phyloP scores from a whole-genome alignment of 345 rosid species.

The Citrus glauca region DNA sequence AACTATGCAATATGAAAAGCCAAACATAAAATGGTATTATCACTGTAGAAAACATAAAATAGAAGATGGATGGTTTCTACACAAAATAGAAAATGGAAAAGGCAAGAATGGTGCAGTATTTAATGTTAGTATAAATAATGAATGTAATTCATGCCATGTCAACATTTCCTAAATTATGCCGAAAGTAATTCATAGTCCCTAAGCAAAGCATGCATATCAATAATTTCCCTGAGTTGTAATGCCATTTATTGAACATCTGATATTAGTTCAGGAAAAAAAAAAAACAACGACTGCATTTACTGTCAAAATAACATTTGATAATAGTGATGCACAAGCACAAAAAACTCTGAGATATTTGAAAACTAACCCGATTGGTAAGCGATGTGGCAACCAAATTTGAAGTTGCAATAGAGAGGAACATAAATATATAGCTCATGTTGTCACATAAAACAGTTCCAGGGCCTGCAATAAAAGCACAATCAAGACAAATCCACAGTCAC shows the following conservation, averaged over 20 bases:
- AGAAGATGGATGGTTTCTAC: neutral
- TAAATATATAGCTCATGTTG: conserved; percentile 38
- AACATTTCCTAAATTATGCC: neutral
- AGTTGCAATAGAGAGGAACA: conserved; percentile 59
- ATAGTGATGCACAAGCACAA: neutral
- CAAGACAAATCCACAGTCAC: neutral
- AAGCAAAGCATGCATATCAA: neutral
- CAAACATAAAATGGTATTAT: neutral
- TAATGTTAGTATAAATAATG: no score
- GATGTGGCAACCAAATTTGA: conserved; percentile 57
- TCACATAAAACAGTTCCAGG: conserved; percentile 63
- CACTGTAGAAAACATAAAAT: neutral
- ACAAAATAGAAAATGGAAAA: neutral
- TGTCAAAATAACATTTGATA: neutral
- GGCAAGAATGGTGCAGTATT: neutral
- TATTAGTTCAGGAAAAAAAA: neutral
- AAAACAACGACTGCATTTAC: neutral
- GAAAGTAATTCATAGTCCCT: neutral
- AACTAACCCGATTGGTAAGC: conserved; percentile 39
- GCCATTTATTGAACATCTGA: neutral
- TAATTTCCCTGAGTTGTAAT: neutral
- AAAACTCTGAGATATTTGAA: neutral
- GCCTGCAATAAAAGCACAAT: conserved; percentile 22
- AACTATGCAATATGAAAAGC: conserved; percentile 5
- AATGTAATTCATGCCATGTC: neutral